Percentiles rank a stretch among this genome's conserved stretches.
These are phyloP conservation scores for Triadica sebifera DNA, from an alignment of 345 rosid species.

Conservation along the genomic window DNA sequence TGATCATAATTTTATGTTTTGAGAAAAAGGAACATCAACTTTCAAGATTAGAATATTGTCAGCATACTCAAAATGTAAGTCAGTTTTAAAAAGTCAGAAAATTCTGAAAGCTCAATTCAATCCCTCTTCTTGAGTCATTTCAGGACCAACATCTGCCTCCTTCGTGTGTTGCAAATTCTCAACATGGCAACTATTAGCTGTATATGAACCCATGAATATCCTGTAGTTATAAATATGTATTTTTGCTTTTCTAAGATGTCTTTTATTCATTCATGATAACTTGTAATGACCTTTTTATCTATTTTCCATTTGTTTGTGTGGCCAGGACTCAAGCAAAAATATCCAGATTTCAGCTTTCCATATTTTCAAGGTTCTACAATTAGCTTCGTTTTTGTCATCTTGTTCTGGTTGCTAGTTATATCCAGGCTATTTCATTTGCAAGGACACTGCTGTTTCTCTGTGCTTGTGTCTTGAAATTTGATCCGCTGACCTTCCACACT, in stretches of 20 bases:
- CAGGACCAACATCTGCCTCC: too few relatives aligned
- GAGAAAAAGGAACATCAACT: too few relatives aligned
- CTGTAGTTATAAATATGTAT: too few relatives aligned
- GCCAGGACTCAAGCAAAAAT: constrained; percentile 92
- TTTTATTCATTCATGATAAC: not conserved
- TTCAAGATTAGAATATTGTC: too few relatives aligned
- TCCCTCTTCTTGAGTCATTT: too few relatives aligned
- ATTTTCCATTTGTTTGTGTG: constrained; percentile 14
- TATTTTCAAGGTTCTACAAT: constrained; percentile 72
- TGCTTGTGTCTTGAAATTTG: not conserved
- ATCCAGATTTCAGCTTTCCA: constrained; percentile 91
- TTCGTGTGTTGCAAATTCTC: not conserved
- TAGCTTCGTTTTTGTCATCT: not conserved
- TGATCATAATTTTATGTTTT: too few relatives aligned
- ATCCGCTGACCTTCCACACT: not conserved
- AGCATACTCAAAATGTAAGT: too few relatives aligned
- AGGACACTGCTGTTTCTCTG: not conserved
- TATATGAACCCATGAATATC: not conserved
- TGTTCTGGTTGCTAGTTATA: not conserved
- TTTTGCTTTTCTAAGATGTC: not conserved
- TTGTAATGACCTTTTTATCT: constrained; percentile 12
- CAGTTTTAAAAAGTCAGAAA: too few relatives aligned
- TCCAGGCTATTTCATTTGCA: not conserved
- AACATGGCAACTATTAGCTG: not conserved
- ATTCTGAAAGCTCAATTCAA: too few relatives aligned